These are phyloP conservation scores for Talaromyces sp. DNA, from an alignment of 2,329 filamentous ascomycete genomes.

Conservation along the genomic window DNA sequence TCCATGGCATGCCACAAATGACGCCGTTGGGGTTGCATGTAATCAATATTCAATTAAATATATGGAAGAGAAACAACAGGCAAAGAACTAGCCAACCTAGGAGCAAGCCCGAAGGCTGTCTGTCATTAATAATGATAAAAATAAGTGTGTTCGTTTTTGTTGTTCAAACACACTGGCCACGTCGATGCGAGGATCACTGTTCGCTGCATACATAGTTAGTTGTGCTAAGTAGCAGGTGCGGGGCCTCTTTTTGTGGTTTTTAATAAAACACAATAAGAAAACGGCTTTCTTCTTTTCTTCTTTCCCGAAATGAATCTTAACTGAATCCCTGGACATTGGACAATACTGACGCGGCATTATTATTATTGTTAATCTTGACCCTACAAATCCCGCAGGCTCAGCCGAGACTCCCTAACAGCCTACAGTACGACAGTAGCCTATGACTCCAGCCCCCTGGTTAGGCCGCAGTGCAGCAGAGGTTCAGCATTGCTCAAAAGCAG, in stretches of 20 bases:
- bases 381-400: not conserved
- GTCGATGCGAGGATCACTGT: not conserved
- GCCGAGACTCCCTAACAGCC: not conserved
- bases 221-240: not conserved
- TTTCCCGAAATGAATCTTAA: too few relatives aligned
- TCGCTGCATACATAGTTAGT: not conserved
- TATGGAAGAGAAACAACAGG: too few relatives aligned
- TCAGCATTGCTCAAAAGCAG: not conserved
- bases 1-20: not conserved
- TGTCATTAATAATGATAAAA: not conserved
- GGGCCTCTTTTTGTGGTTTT: not conserved
- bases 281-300: not conserved
- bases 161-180: not conserved
- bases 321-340: not conserved
- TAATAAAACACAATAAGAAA: not conserved
- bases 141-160: not conserved
- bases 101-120: too few relatives aligned
- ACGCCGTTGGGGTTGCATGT: not conserved
- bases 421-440: not conserved
- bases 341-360: not conserved
- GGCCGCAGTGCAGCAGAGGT: conserved; percentile 10
- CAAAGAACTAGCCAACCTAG: too few relatives aligned
- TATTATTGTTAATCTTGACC: too few relatives aligned
- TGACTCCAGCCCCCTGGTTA: conserved; percentile 12
- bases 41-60: not conserved